Evolutionary conservation across 1,284 basidiomycete genomes (phyloP), one percentile per base, ranked within the genome.

Genomic region (Ganoderma boninense): DNA sequence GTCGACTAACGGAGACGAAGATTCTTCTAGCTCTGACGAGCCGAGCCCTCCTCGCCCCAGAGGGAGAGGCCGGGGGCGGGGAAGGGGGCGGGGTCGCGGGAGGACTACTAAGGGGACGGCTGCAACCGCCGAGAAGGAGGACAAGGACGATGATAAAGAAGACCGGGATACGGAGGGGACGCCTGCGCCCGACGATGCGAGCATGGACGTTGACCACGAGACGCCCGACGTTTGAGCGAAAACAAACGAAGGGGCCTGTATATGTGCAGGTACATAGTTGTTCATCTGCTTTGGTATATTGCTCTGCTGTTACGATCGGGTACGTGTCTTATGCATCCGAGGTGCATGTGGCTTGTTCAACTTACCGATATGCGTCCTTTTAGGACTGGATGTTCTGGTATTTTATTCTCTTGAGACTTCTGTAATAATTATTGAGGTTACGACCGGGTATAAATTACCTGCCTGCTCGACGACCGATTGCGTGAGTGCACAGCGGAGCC

Each of bases 1-100:
- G 38, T 67, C 72, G 5, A 65, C 65, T 16, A 71, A 67, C 1
- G 71, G 64, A 0, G 77, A 73, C 49, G 73, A 52, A 26, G 49
- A 72, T 3, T 75, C 75, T 4, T 75, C 75, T 5, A 74, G 75
- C 0, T 71, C 65, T 18, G 77, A 76, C 1, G 74, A 61, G 59
- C 67, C 20, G 70, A 75, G 66, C 35, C 75, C 76, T 0, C 70
- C 68, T 6, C 44, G 71, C 7, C 38, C 66, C 2, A 68, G 74
- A 20, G 76, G 69, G 1, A 71, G 74, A 43, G 77, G 75, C 2
- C 69, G 77, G 29, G 76, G 77, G 13, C 69, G 74, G 1, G 75
- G 76, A 2, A 71, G 77, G 43, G 75, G 74, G 8, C 73, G 77
- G 0, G 74, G 72, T 5, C 63, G 69, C 71, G 3, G 75, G 71